Percentiles rank a stretch among this genome's conserved stretches.
Evolutionary conservation across 1,284 basidiomycete species (phyloP).

Genomic region (Porodaedalea pini): DNA sequence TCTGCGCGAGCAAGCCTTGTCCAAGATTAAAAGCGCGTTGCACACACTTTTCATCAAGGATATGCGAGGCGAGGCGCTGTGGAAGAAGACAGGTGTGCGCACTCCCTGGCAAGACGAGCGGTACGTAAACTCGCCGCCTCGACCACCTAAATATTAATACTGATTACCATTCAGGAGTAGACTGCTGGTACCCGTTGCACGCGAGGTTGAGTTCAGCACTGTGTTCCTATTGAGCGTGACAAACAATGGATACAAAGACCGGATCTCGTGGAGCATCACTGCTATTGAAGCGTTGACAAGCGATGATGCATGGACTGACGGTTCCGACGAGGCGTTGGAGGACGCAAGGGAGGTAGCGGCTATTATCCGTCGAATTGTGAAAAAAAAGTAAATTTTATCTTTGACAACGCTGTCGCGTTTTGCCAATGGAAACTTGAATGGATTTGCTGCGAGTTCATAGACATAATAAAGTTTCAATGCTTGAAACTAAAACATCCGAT

Average conservation of each 20-base stretch:
- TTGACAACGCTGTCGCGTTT: too few species aligned
- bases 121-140: constrained; percentile 20
- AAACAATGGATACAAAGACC: constrained; percentile 40
- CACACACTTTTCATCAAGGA: constrained; percentile 32
- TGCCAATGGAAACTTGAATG: too few species aligned
- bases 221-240: constrained; percentile 45
- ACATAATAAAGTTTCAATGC: too few species aligned
- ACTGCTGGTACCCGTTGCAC: constrained; percentile 35
- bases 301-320: constrained; percentile 28
- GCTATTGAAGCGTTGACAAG: constrained; percentile 33
- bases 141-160: background rate
- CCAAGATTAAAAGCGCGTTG: constrained; percentile 33
- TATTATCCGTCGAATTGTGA: constrained; percentile 29
- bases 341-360: constrained; percentile 39
- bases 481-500: too few species aligned
- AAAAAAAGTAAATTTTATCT: background rate
- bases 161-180: constrained; percentile 28
- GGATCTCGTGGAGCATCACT: constrained; percentile 30
- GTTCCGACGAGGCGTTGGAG: constrained; percentile 34
- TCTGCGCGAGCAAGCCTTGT: constrained; percentile 31
- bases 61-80: constrained; percentile 23
- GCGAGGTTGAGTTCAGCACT: constrained; percentile 41
- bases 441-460: too few species aligned
- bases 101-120: constrained; percentile 23
- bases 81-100: constrained; percentile 23